Percentiles rank a stretch among this genome's conserved stretches.
Evolutionary conservation across 768 basidiomycete species (phyloP).

Genomic region (Obba rivulosa): DNA sequence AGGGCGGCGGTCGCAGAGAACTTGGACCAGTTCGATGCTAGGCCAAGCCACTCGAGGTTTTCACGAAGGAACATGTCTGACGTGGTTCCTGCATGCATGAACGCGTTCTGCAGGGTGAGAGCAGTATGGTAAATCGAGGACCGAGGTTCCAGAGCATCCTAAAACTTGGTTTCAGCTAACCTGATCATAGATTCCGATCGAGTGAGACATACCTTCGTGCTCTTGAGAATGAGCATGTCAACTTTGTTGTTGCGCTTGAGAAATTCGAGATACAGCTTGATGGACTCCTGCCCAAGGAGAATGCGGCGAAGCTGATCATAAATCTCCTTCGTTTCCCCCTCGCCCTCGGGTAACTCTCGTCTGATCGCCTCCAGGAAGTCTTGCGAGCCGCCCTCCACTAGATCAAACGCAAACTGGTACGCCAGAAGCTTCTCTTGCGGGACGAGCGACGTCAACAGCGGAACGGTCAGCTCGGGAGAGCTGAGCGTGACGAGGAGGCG

Average conservation of each 20-base stretch:
- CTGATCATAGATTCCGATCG: constrained; percentile 1
- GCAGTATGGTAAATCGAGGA: constrained; percentile 98
- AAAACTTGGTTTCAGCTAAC: not conserved
- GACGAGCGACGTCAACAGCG: constrained; percentile 68
- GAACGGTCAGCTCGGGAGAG: constrained; percentile 71
- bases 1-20: constrained; percentile 96
- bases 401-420: constrained; percentile 94
- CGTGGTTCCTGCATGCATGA: constrained; percentile 97
- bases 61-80: constrained; percentile 92
- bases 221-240: constrained; percentile 87
- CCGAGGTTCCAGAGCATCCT: constrained; percentile 89
- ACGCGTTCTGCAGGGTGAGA: constrained; percentile 93
- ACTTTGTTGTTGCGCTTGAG: constrained; percentile 91
- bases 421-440: constrained; percentile 71
- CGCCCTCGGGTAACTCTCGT: constrained; percentile 61
- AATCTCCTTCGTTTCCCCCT: constrained; percentile 49
- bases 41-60: constrained; percentile 93
- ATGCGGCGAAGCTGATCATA: constrained; percentile 80
- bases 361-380: constrained; percentile 83
- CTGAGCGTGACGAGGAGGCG: constrained; percentile 88
- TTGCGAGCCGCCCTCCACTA: constrained; percentile 90
- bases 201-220: constrained; percentile 64
- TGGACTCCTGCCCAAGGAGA: constrained; percentile 85
- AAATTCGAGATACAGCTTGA: constrained; percentile 93
- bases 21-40: constrained; percentile 97